Base-by-base conservation (phyloP, 768 basidiomycete genomes). In the Tulasnella sp. region DNA sequence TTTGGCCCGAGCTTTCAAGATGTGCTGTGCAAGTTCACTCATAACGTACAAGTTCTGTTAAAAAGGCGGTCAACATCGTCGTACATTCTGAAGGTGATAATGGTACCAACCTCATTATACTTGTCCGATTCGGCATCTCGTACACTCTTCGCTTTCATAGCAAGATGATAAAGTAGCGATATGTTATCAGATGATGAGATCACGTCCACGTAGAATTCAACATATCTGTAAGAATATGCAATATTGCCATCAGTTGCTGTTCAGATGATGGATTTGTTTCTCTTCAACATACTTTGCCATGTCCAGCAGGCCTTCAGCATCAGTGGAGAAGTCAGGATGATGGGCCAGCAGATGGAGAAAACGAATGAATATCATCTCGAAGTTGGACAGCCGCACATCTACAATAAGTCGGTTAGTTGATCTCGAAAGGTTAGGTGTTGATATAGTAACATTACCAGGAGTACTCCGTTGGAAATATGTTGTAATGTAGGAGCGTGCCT, bases 261-360 rank as follows among this genome's bases (percentile, higher is more conserved):
- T 3, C 13, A 22, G 6, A 3, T 12, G 40, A 28, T 1, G 2
- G 41, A 27, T 20, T 35, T 35, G 42, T 22, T 33, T 25, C 4
- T 16, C 22, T 9, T 34, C 15, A 6, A 61, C 81, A 40, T 57
- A 95, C 90, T 82, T 87, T 20, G 83, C 79, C 58, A 90, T 81
- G 59, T 85, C 81, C 29, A 76, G 69, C 32, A 92, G 63, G 35
- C 80, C 79, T 29, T 85, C 83, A 32, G 76, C 72, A 2, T 72
- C 70, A 37, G 70, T 72, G 16, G 71, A 73, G 59, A 90, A 92
- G 65, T 99, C 95, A 3, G 93, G 93, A 62, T 99, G 95, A 61
- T 95, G 92, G 0, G 91, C 88, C 4, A 98, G 71, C 0, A 91
- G 65, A 60, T 91, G 85, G 8, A 98, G 71, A 3, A 98, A 66